Base-by-base conservation (phyloP, 2,329 filamentous ascomycete species). In the Nigrograna mackinnonii region DNA sequence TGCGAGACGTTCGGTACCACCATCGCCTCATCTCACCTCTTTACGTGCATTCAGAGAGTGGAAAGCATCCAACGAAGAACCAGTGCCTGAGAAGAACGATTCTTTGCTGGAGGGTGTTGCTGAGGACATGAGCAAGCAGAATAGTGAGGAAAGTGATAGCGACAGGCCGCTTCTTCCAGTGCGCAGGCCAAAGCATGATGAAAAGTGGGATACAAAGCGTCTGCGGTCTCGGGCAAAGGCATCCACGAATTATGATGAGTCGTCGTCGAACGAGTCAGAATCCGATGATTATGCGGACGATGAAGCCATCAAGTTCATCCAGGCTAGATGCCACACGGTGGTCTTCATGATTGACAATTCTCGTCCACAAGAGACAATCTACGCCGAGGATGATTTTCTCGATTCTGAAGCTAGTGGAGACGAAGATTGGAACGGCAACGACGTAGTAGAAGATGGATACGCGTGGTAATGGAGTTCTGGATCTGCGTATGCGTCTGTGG, bases 331-430 rank as follows among this genome's bases (percentile, higher is more conserved):
- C 57, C 77, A 84, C 30, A 75, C 83, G 5, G 86, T 91, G 14
- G 80, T 87, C 46, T 78, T 91, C 32, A 73, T 82, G 33, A 84
- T 91, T 52, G 88, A 91, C 66, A 91, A 91, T 61, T 80, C 88
- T 59, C 84, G 89, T 46, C 83, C 84, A 4, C 77, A 77, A 2
- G 87, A 90, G 68, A 71, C 79, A 18, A 83, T 86, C 47, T 88
- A 79, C 50, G 78, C 78, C 17, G 88, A 90, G 74, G 81, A 79
- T 1, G 87, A 92, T 60, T 91, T 92, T 54, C 66, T 88, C 12
- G 81, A 85, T 50, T 75, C 74, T 17, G 82, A 84, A 55, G 64
- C 69, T 67, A 87, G 67, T 66, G 76, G 75, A 3, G 77, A 80
- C 43, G 78, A 81, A 24, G 76, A 81, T 26, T 67, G 78, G 80